Conservation (phyloP, 371 early-diverging fungal species). For the Synchytrium microbalum region DNA sequence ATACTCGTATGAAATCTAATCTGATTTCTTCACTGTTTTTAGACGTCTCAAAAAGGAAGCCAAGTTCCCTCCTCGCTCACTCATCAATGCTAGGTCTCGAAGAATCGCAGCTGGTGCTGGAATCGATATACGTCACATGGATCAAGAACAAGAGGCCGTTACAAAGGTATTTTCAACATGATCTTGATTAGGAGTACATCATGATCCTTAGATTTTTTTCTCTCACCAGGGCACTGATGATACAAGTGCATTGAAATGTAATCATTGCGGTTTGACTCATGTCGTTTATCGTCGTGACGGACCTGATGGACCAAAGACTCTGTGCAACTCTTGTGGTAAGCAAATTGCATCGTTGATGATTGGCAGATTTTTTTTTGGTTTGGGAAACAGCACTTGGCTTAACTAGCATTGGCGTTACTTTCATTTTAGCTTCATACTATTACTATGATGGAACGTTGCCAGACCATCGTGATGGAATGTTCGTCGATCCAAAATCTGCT, state of each 20-base stretch:
- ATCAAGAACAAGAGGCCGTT: not conserved
- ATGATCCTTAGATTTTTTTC: slow-evolving; percentile 6
- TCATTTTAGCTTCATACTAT: slow-evolving; percentile 16
- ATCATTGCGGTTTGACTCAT: slow-evolving; percentile 32
- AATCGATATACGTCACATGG: slow-evolving; percentile 3
- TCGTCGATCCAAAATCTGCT: too few relatives aligned
- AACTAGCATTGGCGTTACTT: slow-evolving; percentile 36
- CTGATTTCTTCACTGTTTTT: slow-evolving; percentile 10
- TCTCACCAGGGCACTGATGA: not conserved
- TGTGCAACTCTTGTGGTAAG: slow-evolving; percentile 26
- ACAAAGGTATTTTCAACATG: slow-evolving; percentile 10
- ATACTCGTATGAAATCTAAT: slow-evolving; percentile 17
- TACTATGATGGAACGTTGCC: slow-evolving; percentile 46
- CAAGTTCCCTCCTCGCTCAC: not conserved
- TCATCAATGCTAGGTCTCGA: not conserved
- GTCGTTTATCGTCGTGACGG: slow-evolving; percentile 24
- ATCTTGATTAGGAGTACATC: not conserved
- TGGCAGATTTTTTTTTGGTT: not conserved
- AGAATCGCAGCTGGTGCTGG: not conserved
- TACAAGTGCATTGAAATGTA: slow-evolving; percentile 15
- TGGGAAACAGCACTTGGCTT: not conserved
- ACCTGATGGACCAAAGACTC: slow-evolving; percentile 32
- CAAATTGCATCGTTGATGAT: not conserved
- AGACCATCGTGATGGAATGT: slow-evolving; percentile 47
- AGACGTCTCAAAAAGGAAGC: not conserved